These are phyloP conservation scores for Aristolochia contorta DNA, from an alignment of 164 flowering plant genomes.

Conservation along the genomic window DNA sequence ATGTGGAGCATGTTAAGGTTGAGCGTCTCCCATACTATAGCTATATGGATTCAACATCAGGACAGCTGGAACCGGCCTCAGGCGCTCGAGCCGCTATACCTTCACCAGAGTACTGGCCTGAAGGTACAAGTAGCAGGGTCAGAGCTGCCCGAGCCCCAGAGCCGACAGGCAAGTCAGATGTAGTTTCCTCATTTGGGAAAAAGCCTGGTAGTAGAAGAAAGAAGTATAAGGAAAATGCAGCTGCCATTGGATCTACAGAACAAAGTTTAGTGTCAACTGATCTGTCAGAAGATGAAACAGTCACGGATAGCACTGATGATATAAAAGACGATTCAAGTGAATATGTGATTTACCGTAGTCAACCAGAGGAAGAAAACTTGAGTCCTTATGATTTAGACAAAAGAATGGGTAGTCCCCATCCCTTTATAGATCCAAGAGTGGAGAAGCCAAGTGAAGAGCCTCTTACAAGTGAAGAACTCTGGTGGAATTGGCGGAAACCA, in stretches of 20 bases:
- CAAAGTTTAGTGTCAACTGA: slow-evolving; percentile 27
- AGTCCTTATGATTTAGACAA: slow-evolving; percentile 64
- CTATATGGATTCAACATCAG: slow-evolving; percentile 82
- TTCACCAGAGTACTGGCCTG: slow-evolving; percentile 82
- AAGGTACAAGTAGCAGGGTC: slow-evolving; percentile 78
- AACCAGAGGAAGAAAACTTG: slow-evolving; percentile 41
- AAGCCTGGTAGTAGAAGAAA: slow-evolving; percentile 91
- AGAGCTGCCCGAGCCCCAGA: slow-evolving; percentile 89
- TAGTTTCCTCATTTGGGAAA: slow-evolving; percentile 72
- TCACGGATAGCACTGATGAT: slow-evolving; percentile 37
- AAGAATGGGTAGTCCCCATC: slow-evolving; percentile 74
- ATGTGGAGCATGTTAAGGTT: slow-evolving; percentile 32
- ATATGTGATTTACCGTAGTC: slow-evolving; percentile 65
- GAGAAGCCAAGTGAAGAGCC: slow-evolving; percentile 58
- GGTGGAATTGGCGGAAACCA: slow-evolving; percentile 99
- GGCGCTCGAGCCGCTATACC: slow-evolving; percentile 94
- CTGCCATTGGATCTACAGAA: slow-evolving; percentile 35
- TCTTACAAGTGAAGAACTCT: slow-evolving; percentile 69
- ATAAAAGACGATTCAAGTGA: slow-evolving; percentile 44
- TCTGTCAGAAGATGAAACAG: slow-evolving; percentile 21
- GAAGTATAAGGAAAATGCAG: slow-evolving; percentile 37
- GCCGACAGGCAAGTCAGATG: slow-evolving; percentile 61
- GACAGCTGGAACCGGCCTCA: slow-evolving; percentile 84
- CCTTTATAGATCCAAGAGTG: slow-evolving; percentile 71
- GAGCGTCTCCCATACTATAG: slow-evolving; percentile 63